Evolutionary conservation across 2,329 filamentous ascomycete species (phyloP).

Genomic region (Fusarium avenaceum): DNA sequence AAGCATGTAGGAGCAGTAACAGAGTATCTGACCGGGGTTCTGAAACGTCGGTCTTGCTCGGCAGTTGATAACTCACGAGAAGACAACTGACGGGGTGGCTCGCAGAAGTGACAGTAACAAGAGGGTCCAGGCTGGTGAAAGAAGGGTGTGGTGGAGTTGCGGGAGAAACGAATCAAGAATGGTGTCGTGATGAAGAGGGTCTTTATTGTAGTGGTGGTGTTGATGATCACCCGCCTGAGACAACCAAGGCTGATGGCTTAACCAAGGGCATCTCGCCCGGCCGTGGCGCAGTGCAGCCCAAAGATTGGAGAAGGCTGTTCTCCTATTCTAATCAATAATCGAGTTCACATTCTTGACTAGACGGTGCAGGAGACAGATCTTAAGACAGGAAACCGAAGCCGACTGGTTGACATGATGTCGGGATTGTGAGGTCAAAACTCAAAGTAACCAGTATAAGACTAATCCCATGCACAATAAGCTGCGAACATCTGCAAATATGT

Average conservation of each 20-base stretch:
- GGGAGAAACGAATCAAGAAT: slow-evolving; percentile 40
- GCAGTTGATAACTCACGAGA: slow-evolving; percentile 42
- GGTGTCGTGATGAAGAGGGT: slow-evolving; percentile 37
- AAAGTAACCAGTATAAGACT: slow-evolving; percentile 18
- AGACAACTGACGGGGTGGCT: slow-evolving; percentile 20
- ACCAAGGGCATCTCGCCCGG: slow-evolving; percentile 27
- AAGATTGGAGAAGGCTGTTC: slow-evolving; percentile 16
- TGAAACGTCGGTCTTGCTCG: slow-evolving; percentile 28
- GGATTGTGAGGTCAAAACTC: slow-evolving; percentile 25
- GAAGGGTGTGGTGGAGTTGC: slow-evolving; percentile 36
- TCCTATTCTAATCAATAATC: slow-evolving; percentile 22
- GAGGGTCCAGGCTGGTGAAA: slow-evolving; percentile 5
- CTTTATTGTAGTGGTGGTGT: slow-evolving; percentile 37
- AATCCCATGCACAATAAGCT: slow-evolving; percentile 23
- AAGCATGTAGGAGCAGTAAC: not conserved
- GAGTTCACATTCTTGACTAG: slow-evolving; percentile 16
- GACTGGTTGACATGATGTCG: slow-evolving; percentile 5
- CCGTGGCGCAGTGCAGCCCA: slow-evolving; percentile 35
- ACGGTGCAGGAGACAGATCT: slow-evolving; percentile 16
- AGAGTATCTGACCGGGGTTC: slow-evolving; percentile 3
- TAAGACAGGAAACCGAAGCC: slow-evolving; percentile 15
- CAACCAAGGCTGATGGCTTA: slow-evolving; percentile 43
- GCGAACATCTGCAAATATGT: slow-evolving; percentile 31
- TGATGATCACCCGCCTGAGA: slow-evolving; percentile 50
- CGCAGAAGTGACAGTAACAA: slow-evolving; percentile 13